Percentiles rank a stretch among this genome's conserved stretches.
Evolutionary conservation across 345 rosid genomes (phyloP).

Genomic region (Excoecaria cochinchinensis): DNA sequence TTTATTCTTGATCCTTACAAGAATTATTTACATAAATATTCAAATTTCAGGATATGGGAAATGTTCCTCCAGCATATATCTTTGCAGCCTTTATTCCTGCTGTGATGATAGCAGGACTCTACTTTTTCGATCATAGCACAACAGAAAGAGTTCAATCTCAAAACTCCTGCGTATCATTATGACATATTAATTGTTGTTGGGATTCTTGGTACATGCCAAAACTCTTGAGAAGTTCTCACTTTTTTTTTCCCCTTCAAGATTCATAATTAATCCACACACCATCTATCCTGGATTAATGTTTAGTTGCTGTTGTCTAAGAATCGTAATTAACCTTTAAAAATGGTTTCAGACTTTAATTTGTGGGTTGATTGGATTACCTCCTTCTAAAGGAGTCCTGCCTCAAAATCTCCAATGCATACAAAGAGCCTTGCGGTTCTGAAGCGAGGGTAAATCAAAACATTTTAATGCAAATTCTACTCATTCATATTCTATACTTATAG

Average conservation of each 20-base stretch:
- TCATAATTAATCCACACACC: neutral
- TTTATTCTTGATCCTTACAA: neutral
- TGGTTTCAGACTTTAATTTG: slow-evolving; percentile 68
- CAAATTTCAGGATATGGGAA: slow-evolving; percentile 66
- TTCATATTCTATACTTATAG: neutral
- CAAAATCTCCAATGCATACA: slow-evolving; percentile 95
- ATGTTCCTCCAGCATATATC: slow-evolving; percentile 55
- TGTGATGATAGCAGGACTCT: slow-evolving; percentile 74
- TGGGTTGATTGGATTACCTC: slow-evolving; percentile 79
- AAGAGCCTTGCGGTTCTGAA: slow-evolving; percentile 81
- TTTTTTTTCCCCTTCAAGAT: neutral
- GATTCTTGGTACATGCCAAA: slow-evolving; percentile 51
- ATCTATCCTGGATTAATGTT: no score
- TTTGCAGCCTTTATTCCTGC: slow-evolving; percentile 76
- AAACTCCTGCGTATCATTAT: slow-evolving; percentile 76
- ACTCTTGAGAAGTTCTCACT: slow-evolving; percentile 10
- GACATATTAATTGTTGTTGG: slow-evolving; percentile 72
- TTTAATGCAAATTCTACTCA: neutral
- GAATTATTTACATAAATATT: neutral
- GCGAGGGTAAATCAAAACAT: slow-evolving; percentile 40
- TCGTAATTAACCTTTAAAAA: no score
- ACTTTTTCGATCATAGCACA: slow-evolving; percentile 91
- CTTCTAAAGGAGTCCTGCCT: slow-evolving; percentile 89
- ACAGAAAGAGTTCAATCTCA: slow-evolving; percentile 82
- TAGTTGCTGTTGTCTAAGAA: no score